phyloP scores from a whole-genome alignment of 1,139 yeast species.

The Suhomyces bokatorum region DNA sequence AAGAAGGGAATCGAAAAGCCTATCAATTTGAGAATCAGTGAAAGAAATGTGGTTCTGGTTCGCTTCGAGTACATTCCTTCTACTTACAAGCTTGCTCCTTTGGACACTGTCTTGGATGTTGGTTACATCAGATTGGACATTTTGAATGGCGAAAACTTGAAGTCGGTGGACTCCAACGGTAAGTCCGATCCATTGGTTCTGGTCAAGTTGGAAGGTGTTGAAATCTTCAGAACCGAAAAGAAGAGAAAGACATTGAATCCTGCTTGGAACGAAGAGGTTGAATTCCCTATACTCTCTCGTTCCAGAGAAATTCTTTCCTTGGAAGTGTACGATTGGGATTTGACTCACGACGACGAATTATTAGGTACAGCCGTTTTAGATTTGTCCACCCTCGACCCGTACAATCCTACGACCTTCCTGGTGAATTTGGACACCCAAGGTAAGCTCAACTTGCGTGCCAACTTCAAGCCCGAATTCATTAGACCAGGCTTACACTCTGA shows the following conservation, averaged over 20 bases:
- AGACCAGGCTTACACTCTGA: constrained; percentile 54
- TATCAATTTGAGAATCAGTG: constrained; percentile 44
- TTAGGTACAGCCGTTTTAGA: constrained; percentile 56
- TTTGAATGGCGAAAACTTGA: constrained; percentile 52
- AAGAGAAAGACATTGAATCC: constrained; percentile 70
- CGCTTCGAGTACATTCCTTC: constrained; percentile 65
- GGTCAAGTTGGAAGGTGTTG: constrained; percentile 53
- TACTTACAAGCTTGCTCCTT: constrained; percentile 50
- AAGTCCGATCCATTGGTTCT: constrained; percentile 69
- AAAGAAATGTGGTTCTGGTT: constrained; percentile 43
- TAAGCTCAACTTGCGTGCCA: constrained; percentile 48
- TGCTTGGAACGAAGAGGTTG: constrained; percentile 62
- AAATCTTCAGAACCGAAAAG: constrained; percentile 57
- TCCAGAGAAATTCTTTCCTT: constrained; percentile 50
- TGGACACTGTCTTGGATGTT: constrained; percentile 67
- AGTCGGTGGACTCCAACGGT: constrained; percentile 68
- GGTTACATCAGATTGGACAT: constrained; percentile 60
- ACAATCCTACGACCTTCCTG: constrained; percentile 44
- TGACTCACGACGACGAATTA: constrained; percentile 64
- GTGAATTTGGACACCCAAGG: constrained; percentile 65
- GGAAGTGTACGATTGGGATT: constrained; percentile 73
- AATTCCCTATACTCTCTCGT: constrained; percentile 64
- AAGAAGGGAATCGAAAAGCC: constrained; percentile 50
- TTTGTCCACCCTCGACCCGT: constrained; percentile 48
- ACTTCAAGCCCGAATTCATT: constrained; percentile 65